A percentile compares a stretch with the other conserved stretches of the same genome.
Evolutionary conservation across 2,329 filamentous ascomycete species (phyloP).

Genomic region (Blastomyces parvus): DNA sequence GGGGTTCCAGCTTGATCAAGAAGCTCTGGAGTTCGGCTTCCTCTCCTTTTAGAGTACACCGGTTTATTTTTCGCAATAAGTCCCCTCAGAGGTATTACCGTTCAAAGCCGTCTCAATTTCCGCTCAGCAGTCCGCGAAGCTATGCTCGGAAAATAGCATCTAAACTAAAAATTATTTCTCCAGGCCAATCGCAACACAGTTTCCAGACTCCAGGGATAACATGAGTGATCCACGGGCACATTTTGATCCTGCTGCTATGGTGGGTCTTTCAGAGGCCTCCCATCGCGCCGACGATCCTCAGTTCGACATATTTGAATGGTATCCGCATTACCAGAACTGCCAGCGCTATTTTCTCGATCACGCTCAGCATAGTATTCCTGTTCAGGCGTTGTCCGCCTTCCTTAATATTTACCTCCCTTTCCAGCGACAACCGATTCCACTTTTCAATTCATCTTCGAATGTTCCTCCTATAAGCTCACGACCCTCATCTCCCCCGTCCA

Average conservation of each 20-base stretch:
- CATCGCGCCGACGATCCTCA: slow-evolving; percentile 35
- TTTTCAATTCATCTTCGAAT: slow-evolving; percentile 32
- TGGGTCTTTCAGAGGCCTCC: slow-evolving; percentile 29
- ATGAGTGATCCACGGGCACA: slow-evolving; percentile 15
- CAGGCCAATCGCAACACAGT: slow-evolving; percentile 8
- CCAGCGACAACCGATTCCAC: slow-evolving; percentile 53
- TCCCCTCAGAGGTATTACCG: slow-evolving; percentile 26
- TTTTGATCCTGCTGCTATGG: slow-evolving; percentile 32
- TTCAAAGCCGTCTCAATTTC: slow-evolving; percentile 11
- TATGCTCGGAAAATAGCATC: neutral
- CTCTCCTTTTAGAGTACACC: slow-evolving; percentile 22
- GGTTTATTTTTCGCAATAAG: slow-evolving; percentile 28
- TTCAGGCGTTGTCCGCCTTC: slow-evolving; percentile 81
- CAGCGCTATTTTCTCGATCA: slow-evolving; percentile 85
- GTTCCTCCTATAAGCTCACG: slow-evolving; percentile 17
- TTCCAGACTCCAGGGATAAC: slow-evolving; percentile 13
- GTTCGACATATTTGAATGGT: slow-evolving; percentile 75
- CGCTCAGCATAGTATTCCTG: slow-evolving; percentile 70
- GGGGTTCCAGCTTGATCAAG: slow-evolving; percentile 26
- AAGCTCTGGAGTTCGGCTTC: slow-evolving; percentile 26
- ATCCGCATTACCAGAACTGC: slow-evolving; percentile 82
- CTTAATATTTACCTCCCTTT: slow-evolving; percentile 87
- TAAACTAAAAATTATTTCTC: slow-evolving; percentile 3
- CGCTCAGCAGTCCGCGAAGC: neutral
- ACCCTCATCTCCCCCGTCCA: neutral